A percentile compares a stretch with the other conserved stretches of the same genome.
Evolutionary conservation across 2,329 filamentous ascomycete genomes (phyloP).

Genomic region (Thielaviopsis ethacetica): DNA sequence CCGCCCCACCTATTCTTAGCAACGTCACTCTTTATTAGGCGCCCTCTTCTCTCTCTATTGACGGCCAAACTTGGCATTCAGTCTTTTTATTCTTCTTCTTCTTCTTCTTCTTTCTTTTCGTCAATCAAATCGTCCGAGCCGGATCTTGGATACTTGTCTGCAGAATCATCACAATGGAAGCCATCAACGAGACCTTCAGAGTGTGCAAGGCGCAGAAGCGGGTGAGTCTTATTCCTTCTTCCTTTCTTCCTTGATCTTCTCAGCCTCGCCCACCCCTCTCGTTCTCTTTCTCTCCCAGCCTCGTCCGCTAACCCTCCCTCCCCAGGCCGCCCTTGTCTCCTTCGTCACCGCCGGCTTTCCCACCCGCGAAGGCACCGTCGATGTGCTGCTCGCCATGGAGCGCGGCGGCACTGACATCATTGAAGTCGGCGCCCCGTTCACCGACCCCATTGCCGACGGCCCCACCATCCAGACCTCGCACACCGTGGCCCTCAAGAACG

Average conservation of each 20-base stretch:
- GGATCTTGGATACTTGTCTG: neutral
- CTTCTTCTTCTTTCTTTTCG: neutral
- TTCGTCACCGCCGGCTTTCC: slow-evolving; percentile 96
- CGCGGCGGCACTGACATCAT: slow-evolving; percentile 89
- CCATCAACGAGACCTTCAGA: slow-evolving; percentile 41
- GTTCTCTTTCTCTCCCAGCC: neutral
- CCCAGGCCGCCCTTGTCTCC: slow-evolving; percentile 69
- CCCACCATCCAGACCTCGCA: slow-evolving; percentile 95
- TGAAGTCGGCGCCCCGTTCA: slow-evolving; percentile 91
- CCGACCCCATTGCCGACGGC: slow-evolving; percentile 93
- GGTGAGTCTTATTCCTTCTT: slow-evolving; percentile 24
- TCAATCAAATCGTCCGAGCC: neutral
- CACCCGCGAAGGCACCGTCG: slow-evolving; percentile 61
- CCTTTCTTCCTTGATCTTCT: neutral
- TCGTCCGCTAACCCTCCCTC: neutral
- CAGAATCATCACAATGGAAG: slow-evolving; percentile 29
- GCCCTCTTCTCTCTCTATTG: neutral
- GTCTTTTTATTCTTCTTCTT: neutral
- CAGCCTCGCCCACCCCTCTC: no score
- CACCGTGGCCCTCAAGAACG: slow-evolving; percentile 75
- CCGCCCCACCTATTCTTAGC: no score
- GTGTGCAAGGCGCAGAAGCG: slow-evolving; percentile 42
- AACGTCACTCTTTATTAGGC: no score
- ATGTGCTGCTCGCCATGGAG: slow-evolving; percentile 78
- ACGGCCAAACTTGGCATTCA: no score